Evolutionary conservation across 2,329 filamentous ascomycete species (phyloP).

Genomic region (Ceratocystis destructans): DNA sequence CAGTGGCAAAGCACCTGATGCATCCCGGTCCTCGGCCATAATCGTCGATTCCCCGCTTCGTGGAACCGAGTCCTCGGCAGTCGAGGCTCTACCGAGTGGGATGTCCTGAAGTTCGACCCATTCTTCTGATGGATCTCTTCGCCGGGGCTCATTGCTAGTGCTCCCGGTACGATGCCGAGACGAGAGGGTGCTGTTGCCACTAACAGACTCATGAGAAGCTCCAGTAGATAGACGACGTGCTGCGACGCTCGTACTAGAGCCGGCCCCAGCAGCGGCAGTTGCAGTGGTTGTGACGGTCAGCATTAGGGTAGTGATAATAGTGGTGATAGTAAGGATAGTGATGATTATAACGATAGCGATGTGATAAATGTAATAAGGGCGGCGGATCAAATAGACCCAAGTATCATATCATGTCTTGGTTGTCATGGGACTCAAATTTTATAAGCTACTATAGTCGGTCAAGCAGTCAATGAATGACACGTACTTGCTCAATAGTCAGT

Average conservation of each 20-base stretch:
- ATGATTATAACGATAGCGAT: background rate
- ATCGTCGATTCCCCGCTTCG: background rate
- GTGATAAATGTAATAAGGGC: background rate
- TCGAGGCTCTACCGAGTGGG: background rate
- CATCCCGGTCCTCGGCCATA: background rate
- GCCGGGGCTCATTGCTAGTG: background rate
- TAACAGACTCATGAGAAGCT: background rate
- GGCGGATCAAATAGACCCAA: background rate
- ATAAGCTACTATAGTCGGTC: too few species aligned
- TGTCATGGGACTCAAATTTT: too few species aligned
- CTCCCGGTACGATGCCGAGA: background rate
- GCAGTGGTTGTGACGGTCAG: background rate
- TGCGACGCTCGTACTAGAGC: background rate
- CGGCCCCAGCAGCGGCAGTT: background rate
- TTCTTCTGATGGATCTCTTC: background rate
- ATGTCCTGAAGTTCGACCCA: slow-evolving; percentile 17
- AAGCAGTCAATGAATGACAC: too few species aligned
- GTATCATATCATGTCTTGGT: too few species aligned
- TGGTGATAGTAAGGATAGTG: background rate
- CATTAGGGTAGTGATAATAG: background rate
- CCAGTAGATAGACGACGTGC: background rate
- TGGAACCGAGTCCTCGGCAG: background rate
- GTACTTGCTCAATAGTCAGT: too few species aligned
- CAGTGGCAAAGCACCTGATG: background rate
- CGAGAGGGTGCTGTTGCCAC: background rate